Base-by-base conservation (phyloP, 179 eudicot species). In the Beta lomatogona region DNA sequence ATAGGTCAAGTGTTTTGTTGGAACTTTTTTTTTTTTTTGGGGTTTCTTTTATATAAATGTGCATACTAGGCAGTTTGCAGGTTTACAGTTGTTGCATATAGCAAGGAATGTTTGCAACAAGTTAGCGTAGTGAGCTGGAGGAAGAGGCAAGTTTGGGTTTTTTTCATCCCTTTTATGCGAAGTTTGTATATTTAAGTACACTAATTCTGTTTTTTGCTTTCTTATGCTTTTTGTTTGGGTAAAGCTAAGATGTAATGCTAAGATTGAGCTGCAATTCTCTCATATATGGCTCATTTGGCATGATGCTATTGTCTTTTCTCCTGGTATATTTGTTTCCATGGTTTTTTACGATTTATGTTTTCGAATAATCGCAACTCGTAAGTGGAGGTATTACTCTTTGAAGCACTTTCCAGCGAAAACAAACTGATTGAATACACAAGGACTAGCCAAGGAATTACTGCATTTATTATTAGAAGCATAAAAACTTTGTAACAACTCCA, bases 51-150 rank as follows among this genome's bases (percentile, higher is more conserved):
- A 80, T 78, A 80, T 69, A 69, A 78, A 73, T 88, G 91, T 89
- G 88, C 83, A 90, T 89, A 92, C 80, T 89, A 91, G 88, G 85
- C 73, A 81, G 88, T 85, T 84, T 87, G 85, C 76, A 76, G 82
- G 77, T 79, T 82, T 82, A 70, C 55, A 44, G 83, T 65, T 65
- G 83, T 80, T 81, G 86, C 79, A 54, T 72, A 58, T 72, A 84
- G 86, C 83, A 70, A 79, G 80, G 73, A 63, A 41, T 18, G 28
- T 57, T 75, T 36, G 63, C 77, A 75, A 59, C 50, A 18, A 57
- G 13, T 31, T 82, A 85, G 83, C 14, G 68, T 81, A 78, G 79
- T 57, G 77, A 73, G 80, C 44, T 61, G 78, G 18, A 36, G 77
- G 61, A 76, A 25, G 83, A 75, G 61, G 77, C 65, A 57, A 52